These are phyloP conservation scores for Omphalotus olearius DNA, from an alignment of 1,284 basidiomycete species.

Conservation along the genomic window DNA sequence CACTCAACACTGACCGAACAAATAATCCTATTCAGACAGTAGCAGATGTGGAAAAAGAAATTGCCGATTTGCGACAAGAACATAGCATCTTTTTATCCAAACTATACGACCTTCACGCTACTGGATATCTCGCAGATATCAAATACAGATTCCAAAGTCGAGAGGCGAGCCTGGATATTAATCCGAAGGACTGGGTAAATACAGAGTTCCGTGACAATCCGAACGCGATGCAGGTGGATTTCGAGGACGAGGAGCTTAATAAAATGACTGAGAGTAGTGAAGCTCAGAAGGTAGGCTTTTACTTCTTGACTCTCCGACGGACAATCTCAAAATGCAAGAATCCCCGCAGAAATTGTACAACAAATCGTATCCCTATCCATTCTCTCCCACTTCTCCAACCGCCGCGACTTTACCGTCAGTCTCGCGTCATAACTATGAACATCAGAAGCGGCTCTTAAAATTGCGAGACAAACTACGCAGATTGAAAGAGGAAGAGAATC, in stretches of 20 bases:
- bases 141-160: constrained; percentile 6
- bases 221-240: not conserved
- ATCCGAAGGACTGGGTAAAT: constrained; percentile 5
- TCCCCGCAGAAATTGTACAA: constrained; percentile 6
- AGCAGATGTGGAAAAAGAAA: not conserved
- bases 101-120: constrained; percentile 9
- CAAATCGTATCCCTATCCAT: constrained; percentile 7
- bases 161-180: constrained; percentile 3
- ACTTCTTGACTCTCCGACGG: not conserved
- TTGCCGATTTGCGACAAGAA: not conserved
- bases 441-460: not conserved
- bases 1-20: constrained; percentile 1
- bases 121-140: constrained; percentile 4
- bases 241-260: not conserved
- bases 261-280: constrained; percentile 2
- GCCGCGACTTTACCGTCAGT: constrained; percentile 5
- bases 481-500: not conserved
- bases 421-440: constrained; percentile 5
- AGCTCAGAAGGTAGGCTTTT: constrained; percentile 5
- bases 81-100: constrained; percentile 1
- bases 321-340: not conserved
- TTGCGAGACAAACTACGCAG: not conserved
- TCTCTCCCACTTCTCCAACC: constrained; percentile 5
- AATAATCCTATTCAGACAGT: constrained; percentile 1
- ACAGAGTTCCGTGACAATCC: not conserved